Conservation (phyloP, 352 stramenopile species). For the Phytophthora pistaciae region DNA sequence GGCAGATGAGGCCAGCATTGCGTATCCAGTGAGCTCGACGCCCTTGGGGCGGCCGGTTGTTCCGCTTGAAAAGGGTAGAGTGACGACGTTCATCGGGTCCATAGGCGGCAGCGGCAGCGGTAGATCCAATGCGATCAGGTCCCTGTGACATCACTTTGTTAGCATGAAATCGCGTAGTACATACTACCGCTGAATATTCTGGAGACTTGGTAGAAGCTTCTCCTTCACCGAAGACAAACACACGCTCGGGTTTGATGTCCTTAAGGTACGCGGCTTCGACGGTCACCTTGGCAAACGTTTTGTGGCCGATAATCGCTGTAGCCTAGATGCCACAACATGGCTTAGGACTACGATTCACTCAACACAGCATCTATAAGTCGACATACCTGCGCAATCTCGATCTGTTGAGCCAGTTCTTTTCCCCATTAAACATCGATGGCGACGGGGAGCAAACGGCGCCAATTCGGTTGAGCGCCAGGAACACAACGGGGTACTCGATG, state of each 20-base stretch:
- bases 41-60: conserved; percentile 93
- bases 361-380: background rate
- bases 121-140: no score
- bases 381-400: conserved; percentile 35
- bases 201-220: conserved; percentile 51
- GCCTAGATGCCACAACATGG: conserved; percentile 13
- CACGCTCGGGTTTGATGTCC: conserved; percentile 13
- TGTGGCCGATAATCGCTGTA: conserved; percentile 23
- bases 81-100: conserved; percentile 36
- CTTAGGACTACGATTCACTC: background rate
- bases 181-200: conserved; percentile 9
- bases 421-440: conserved; percentile 46
- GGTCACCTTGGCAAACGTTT: conserved; percentile 8
- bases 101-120: conserved; percentile 15
- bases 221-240: conserved; percentile 31
- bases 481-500: conserved; percentile 60
- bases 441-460: conserved; percentile 50
- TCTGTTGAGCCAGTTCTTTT: conserved; percentile 50
- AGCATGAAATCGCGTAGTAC: no score
- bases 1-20: conserved; percentile 78
- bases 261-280: conserved; percentile 20
- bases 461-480: conserved; percentile 57
- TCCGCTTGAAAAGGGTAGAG: conserved; percentile 92
- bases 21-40: conserved; percentile 90
- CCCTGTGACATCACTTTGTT: no score